Base-by-base conservation (phyloP, 495 filamentous ascomycete species). In the Cladorrhinum samala region DNA sequence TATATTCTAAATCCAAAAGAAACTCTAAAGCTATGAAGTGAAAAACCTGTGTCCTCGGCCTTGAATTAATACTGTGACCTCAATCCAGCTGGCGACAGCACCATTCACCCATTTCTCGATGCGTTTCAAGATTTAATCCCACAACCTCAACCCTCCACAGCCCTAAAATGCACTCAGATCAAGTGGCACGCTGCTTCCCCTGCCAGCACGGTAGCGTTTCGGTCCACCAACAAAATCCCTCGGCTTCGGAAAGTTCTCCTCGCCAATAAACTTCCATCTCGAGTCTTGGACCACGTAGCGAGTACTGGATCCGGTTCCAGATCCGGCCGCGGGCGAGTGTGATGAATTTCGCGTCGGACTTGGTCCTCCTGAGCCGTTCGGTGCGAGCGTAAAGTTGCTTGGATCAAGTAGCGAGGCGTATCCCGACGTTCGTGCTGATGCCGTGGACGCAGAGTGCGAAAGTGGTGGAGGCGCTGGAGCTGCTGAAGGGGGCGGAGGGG, bases 101-200 rank as follows among this genome's bases (percentile, higher is more conserved):
- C n/a, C n/a, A n/a, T n/a, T n/a, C n/a, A n/a, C n/a, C n/a, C n/a
- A n/a, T n/a, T n/a, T n/a, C n/a, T n/a, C n/a, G n/a, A n/a, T n/a
- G n/a, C n/a, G n/a, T n/a, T n/a, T n/a, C n/a, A n/a, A n/a, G n/a
- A n/a, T n/a, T n/a, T n/a, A n/a, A n/a, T n/a, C n/a, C n/a, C n/a
- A n/a, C n/a, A n/a, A n/a, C n/a, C n/a, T n/a, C n/a, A n/a, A n/a
- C n/a, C n/a, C n/a, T n/a, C n/a, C n/a, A n/a, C n/a, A n/a, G n/a
- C 33, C 37, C 24, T 39, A 73, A 50, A 76, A 58, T 9, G 66
- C 66, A 53, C 74, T 80, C 64, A 98, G 70, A 73, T 98, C 88
- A 62, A 97, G 76, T 38, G 93, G 93, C 38, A 98, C 90, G 73
- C 87, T 95, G 70, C 89, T 96, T 19, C 89, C 92, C 64, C 91